Evolutionary conservation across 495 filamentous ascomycete species (phyloP).

Genomic region (Melanomma pulvis-pyrius): DNA sequence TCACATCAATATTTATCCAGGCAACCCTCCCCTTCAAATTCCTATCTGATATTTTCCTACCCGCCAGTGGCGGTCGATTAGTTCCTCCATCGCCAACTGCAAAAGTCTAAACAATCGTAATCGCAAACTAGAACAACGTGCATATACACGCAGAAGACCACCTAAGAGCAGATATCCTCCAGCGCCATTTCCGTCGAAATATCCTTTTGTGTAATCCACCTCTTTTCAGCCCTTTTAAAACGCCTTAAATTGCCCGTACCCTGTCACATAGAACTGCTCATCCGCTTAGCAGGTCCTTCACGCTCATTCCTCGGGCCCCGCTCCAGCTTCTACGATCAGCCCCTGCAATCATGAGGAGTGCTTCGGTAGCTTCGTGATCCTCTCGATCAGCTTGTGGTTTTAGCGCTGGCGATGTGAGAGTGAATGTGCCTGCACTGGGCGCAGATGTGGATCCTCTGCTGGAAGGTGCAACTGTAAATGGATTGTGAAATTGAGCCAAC

Average conservation of each 20-base stretch:
- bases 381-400: conserved; percentile 35
- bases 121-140: neutral
- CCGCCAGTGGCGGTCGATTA: neutral
- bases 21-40: too few relatives aligned
- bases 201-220: neutral
- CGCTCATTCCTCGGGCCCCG: conserved; percentile 29
- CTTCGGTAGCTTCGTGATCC: conserved; percentile 45
- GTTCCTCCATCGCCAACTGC: neutral
- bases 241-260: neutral
- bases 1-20: too few relatives aligned
- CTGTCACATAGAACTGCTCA: neutral
- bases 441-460: conserved; percentile 27
- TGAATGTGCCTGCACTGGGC: conserved; percentile 14
- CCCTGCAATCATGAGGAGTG: conserved; percentile 45
- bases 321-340: conserved; percentile 44
- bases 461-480: conserved; percentile 23
- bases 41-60: too few relatives aligned
- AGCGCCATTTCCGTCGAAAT: neutral
- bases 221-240: neutral
- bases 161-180: neutral
- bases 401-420: conserved; percentile 30
- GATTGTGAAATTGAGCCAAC: conserved; percentile 28
- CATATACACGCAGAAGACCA: too few relatives aligned
- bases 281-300: conserved; percentile 27
- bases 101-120: neutral